Conservation (phyloP, 225 moss, liverwort and hornwort genomes). For the Sphagnum tenellum region DNA sequence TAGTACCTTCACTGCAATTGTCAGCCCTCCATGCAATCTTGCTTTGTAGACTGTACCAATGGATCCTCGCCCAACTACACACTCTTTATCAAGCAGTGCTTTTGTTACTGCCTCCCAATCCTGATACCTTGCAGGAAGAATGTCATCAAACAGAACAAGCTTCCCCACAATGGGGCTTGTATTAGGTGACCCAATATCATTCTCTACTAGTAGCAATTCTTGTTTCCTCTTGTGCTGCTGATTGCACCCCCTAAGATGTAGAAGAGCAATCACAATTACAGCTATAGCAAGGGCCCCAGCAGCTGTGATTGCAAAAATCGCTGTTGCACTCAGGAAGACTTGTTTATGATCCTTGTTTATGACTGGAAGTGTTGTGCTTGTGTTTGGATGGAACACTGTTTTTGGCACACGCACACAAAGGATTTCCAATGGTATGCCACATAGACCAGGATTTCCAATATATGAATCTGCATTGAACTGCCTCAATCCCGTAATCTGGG, state of each 20-base stretch:
- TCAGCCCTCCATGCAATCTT: constrained; percentile 37
- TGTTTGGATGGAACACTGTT: not conserved
- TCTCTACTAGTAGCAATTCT: constrained; percentile 31
- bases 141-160: constrained; percentile 48
- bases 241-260: constrained; percentile 32
- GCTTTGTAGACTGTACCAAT: constrained; percentile 61
- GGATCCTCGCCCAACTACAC: constrained; percentile 54
- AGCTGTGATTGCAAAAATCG: constrained; percentile 49
- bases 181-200: constrained; percentile 45
- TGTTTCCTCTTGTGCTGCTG: constrained; percentile 15
- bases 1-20: constrained; percentile 68
- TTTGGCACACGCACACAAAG: constrained; percentile 20
- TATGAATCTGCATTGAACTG: constrained; percentile 43
- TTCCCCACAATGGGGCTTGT: constrained; percentile 49
- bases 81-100: constrained; percentile 47
- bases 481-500: constrained; percentile 17
- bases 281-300: constrained; percentile 36
- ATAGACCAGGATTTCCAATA: constrained; percentile 53
- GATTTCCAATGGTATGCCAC: constrained; percentile 42
- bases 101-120: constrained; percentile 58
- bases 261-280: constrained; percentile 26
- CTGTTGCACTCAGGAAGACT: constrained; percentile 26
- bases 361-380: too few relatives aligned
- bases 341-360: too few relatives aligned
- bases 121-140: constrained; percentile 39